These are phyloP conservation scores for Leccinum angustisporum DNA, from an alignment of 1,284 basidiomycete species.

Conservation along the genomic window DNA sequence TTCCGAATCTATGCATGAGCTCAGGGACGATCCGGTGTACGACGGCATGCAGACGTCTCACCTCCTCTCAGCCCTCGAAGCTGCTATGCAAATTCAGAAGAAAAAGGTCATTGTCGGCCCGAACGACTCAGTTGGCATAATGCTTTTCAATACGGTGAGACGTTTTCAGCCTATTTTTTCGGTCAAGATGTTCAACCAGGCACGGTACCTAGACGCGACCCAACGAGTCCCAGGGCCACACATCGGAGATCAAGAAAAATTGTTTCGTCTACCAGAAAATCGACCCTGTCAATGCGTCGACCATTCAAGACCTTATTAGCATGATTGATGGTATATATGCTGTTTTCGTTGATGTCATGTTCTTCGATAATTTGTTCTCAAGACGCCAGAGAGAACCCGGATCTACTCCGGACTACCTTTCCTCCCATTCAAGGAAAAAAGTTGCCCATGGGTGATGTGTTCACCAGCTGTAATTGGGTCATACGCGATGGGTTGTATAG, in stretches of 20 bases:
- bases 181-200: constrained; percentile 4
- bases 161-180: not conserved
- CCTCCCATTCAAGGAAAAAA: constrained; percentile 57
- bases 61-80: constrained; percentile 71
- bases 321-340: constrained; percentile 64
- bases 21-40: constrained; percentile 60
- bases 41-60: constrained; percentile 66
- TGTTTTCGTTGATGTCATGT: not conserved
- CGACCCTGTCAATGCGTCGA: constrained; percentile 75
- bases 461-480: constrained; percentile 85
- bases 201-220: constrained; percentile 45
- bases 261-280: constrained; percentile 79
- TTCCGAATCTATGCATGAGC: constrained; percentile 83
- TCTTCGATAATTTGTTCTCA: constrained; percentile 14
- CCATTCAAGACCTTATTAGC: constrained; percentile 71
- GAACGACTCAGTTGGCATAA: constrained; percentile 83
- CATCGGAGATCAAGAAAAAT: constrained; percentile 73
- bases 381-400: constrained; percentile 61
- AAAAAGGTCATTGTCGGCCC: constrained; percentile 88
- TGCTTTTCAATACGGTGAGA: constrained; percentile 90
- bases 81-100: constrained; percentile 83
- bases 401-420: constrained; percentile 54
- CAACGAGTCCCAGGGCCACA: constrained; percentile 50
- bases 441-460: constrained; percentile 78
- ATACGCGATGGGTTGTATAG: constrained; percentile 76